phyloP scores from a whole-genome alignment of 441 rosid genomes.

The Populus tomentosa region DNA sequence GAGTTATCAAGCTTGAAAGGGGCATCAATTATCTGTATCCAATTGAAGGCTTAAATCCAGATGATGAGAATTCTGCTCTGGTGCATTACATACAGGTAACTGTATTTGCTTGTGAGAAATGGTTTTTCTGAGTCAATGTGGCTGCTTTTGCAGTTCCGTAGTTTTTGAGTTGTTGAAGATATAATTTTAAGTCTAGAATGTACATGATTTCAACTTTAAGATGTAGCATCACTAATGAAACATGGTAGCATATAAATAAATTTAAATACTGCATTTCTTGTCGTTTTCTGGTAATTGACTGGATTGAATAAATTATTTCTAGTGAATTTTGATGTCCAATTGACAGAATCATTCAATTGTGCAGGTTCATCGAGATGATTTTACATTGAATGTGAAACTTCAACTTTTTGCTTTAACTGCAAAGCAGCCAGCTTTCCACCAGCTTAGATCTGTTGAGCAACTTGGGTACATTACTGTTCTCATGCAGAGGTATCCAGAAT shows the following conservation, averaged over 20 bases:
- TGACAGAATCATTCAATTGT: neutral
- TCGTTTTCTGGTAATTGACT: neutral
- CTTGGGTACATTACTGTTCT: slow-evolving; percentile 81
- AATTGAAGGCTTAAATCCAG: slow-evolving; percentile 65
- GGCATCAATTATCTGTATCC: slow-evolving; percentile 55
- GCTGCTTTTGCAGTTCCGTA: neutral
- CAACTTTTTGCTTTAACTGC: slow-evolving; percentile 70
- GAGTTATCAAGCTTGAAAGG: slow-evolving; percentile 62
- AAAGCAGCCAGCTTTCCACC: slow-evolving; percentile 87
- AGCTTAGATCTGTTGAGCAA: slow-evolving; percentile 93
- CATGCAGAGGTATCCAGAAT: slow-evolving; percentile 14
- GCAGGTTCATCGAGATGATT: slow-evolving; percentile 69
- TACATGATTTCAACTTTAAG: neutral
- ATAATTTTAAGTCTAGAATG: neutral
- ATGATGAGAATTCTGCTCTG: slow-evolving; percentile 75
- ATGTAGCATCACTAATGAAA: neutral
- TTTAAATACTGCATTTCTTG: neutral
- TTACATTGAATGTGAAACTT: slow-evolving; percentile 62
- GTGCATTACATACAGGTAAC: slow-evolving; percentile 88
- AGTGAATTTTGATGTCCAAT: slow-evolving; percentile 12
- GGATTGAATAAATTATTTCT: neutral
- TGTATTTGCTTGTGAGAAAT: neutral
- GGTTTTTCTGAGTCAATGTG: neutral
- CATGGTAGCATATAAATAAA: too few relatives aligned
- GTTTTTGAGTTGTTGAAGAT: neutral